Percentiles rank a stretch among this genome's conserved stretches.
These are phyloP conservation scores for Talaromyces trachyspermus DNA, from an alignment of 495 filamentous ascomycete species.

Conservation along the genomic window DNA sequence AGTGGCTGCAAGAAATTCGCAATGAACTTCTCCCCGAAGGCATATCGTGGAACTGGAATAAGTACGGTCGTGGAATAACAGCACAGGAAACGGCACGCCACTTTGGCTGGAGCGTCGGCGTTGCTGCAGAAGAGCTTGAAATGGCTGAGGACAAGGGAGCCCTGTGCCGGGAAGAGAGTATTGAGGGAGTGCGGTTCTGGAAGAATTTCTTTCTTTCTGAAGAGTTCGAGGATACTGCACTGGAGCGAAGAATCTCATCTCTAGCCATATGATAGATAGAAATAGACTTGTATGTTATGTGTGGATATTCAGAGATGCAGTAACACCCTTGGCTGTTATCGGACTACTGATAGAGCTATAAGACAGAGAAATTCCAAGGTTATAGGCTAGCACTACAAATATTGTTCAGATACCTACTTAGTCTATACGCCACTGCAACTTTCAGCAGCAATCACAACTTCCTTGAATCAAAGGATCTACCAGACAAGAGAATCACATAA, in stretches of 20 bases:
- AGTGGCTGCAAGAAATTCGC: constrained; percentile 72
- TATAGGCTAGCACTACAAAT: too few species aligned
- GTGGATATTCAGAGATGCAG: neutral
- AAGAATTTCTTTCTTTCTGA: constrained; percentile 40
- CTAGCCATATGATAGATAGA: constrained; percentile 1
- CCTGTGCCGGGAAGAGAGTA: constrained; percentile 74
- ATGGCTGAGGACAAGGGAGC: constrained; percentile 90
- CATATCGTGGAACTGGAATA: constrained; percentile 64
- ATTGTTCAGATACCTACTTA: too few species aligned
- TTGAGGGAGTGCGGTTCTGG: constrained; percentile 80
- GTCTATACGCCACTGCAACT: too few species aligned
- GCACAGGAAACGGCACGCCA: constrained; percentile 81
- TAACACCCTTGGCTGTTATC: too few species aligned
- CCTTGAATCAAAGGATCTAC: too few species aligned
- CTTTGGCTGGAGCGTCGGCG: constrained; percentile 98
- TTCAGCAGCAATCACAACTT: too few species aligned
- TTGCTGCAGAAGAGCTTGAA: constrained; percentile 89
- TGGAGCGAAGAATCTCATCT: constrained; percentile 3
- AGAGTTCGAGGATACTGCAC: neutral
- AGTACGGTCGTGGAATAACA: constrained; percentile 77
- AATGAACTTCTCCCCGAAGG: constrained; percentile 54
- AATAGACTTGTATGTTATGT: neutral
- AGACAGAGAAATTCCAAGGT: neutral
- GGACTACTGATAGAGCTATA: neutral
- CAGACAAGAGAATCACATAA: too few species aligned